phyloP scores from a whole-genome alignment of 23 red algal species.

The Gracilaria domingensis region DNA sequence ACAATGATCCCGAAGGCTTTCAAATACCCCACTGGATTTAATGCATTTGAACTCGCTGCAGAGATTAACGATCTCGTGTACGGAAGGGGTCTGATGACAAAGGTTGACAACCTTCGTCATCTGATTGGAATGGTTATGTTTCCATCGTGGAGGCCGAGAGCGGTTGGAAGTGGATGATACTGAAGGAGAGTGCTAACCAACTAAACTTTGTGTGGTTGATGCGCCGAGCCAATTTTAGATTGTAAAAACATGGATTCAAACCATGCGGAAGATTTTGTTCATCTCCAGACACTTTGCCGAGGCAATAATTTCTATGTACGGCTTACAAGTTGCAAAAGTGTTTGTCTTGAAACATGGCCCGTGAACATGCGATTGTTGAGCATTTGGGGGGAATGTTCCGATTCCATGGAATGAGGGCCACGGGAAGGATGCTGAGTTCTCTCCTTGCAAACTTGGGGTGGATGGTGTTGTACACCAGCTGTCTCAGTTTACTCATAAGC shows the following conservation, averaged over 20 bases:
- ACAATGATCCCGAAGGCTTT: constrained; percentile 79
- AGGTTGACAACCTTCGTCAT: constrained; percentile 71
- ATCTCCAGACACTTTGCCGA: too few species aligned
- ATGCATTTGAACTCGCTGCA: constrained; percentile 70
- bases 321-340: neutral
- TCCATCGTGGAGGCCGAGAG: constrained; percentile 51
- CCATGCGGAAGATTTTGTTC: too few species aligned
- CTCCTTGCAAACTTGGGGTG: neutral
- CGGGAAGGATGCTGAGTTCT: neutral
- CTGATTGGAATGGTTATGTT: constrained; percentile 58
- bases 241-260: neutral
- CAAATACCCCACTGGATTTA: constrained; percentile 65
- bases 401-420: neutral
- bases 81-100: constrained; percentile 37
- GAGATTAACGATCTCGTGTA: constrained; percentile 83
- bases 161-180: constrained; percentile 35
- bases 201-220: too few species aligned
- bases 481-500: neutral
- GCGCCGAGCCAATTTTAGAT: neutral
- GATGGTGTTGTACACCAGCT: neutral
- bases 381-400: neutral
- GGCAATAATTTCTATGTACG: too few species aligned
- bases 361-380: neutral
- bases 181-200: neutral
- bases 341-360: neutral